Evolutionary conservation across 2,329 filamentous ascomycete genomes (phyloP).

Genomic region (Trichophyton benhamiae): DNA sequence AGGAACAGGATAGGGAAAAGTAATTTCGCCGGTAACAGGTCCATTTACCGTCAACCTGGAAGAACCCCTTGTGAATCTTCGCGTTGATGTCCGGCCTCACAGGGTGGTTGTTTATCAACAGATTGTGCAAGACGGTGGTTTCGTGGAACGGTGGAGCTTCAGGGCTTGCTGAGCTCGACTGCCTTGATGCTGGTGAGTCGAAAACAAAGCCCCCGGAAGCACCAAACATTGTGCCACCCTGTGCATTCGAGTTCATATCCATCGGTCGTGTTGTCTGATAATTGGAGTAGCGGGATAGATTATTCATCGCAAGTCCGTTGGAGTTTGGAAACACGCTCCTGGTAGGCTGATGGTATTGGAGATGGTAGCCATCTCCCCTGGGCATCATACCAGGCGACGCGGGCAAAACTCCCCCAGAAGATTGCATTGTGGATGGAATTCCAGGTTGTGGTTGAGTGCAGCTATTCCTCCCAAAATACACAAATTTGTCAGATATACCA

Average conservation of each 20-base stretch:
- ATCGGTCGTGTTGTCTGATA: conserved; percentile 24
- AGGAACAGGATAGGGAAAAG: conserved; percentile 74
- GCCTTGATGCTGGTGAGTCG: conserved; percentile 19
- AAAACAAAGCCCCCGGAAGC: conserved; percentile 13
- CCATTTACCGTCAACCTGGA: conserved; percentile 69
- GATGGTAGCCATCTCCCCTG: conserved; percentile 29
- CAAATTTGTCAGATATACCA: conserved; percentile 3
- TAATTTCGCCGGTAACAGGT: conserved; percentile 89
- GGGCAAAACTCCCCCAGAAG: conserved; percentile 20
- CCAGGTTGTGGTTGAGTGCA: conserved; percentile 36
- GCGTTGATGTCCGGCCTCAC: conserved; percentile 64
- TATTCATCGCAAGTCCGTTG: conserved; percentile 20
- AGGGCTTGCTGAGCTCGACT: conserved; percentile 19
- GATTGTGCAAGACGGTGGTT: conserved; percentile 25
- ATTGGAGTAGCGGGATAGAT: conserved; percentile 24
- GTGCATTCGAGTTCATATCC: conserved; percentile 23
- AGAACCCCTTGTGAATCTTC: conserved; percentile 82
- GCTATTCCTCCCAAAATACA: conserved; percentile 9
- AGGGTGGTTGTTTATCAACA: conserved; percentile 24
- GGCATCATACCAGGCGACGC: conserved; percentile 23
- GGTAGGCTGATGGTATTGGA: conserved; percentile 2
- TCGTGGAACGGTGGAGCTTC: conserved; percentile 35
- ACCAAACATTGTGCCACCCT: conserved; percentile 22
- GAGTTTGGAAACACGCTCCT: conserved; percentile 20
- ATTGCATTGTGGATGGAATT: conserved; percentile 32